These are phyloP conservation scores for Karstenula rhodostoma DNA, from an alignment of 2,329 filamentous ascomycete species.

Conservation along the genomic window DNA sequence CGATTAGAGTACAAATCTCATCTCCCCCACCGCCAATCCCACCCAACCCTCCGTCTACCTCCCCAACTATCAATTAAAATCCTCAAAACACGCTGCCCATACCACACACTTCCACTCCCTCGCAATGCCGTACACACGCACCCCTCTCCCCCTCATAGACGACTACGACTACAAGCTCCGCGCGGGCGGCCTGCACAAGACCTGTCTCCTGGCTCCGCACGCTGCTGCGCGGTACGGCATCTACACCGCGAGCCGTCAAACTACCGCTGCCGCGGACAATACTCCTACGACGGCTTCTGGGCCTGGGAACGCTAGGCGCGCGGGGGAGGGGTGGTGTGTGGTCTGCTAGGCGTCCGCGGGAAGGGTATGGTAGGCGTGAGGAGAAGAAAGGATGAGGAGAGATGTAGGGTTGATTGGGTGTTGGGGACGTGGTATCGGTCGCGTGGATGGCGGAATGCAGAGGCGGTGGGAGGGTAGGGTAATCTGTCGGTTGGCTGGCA, in stretches of 20 bases:
- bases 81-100: too few species aligned
- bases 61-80: too few species aligned
- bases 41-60: too few species aligned
- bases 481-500: too few species aligned
- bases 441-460: too few species aligned
- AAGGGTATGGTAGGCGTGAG: background rate
- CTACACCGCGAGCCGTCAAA: background rate
- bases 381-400: too few species aligned
- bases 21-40: too few species aligned
- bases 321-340: background rate
- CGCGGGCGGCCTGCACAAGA: constrained; percentile 4
- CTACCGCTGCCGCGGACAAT: too few species aligned
- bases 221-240: background rate
- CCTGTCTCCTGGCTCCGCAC: constrained; percentile 9
- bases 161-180: constrained; percentile 14
- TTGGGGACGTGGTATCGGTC: background rate
- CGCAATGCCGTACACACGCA: too few species aligned
- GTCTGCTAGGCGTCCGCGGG: background rate
- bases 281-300: background rate
- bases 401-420: background rate
- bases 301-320: background rate
- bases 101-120: too few species aligned
- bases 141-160: background rate
- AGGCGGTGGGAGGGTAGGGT: too few species aligned
- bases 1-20: too few species aligned